Evolutionary conservation across 2,329 filamentous ascomycete species (phyloP).

Genomic region (Colletotrichum tropicicola): DNA sequence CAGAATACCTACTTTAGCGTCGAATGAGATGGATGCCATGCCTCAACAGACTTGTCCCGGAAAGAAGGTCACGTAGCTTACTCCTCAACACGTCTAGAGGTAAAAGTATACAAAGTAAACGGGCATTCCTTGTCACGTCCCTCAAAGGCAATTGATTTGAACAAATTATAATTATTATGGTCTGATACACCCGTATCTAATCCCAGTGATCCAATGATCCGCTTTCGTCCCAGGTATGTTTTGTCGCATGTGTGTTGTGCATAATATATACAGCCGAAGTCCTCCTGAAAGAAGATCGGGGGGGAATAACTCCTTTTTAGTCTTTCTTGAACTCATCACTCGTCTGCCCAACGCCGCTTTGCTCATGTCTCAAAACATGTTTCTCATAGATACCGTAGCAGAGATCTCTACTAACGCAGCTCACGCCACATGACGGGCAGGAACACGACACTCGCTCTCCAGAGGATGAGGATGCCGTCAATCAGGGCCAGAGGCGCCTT

Average conservation of each 20-base stretch:
- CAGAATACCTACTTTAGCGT: too few species aligned
- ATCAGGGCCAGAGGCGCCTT: slow-evolving; percentile 72
- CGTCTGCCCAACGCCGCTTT: slow-evolving; percentile 11
- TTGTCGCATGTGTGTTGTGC: neutral
- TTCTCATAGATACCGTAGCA: neutral
- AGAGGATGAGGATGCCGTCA: slow-evolving; percentile 76
- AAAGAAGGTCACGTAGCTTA: too few species aligned
- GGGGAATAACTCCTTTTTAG: neutral
- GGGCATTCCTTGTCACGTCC: too few species aligned
- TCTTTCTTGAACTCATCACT: slow-evolving; percentile 16
- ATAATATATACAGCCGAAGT: slow-evolving; percentile 15
- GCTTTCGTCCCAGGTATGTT: slow-evolving; percentile 8
- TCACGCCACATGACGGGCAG: slow-evolving; percentile 83
- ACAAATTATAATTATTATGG: slow-evolving; percentile 20
- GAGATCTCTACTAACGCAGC: slow-evolving; percentile 42
- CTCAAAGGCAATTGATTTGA: too few species aligned
- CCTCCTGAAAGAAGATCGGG: slow-evolving; percentile 9
- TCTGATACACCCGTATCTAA: slow-evolving; percentile 8
- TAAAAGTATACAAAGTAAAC: too few species aligned
- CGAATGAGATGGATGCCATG: too few species aligned
- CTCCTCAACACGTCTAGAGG: too few species aligned
- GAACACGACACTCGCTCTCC: slow-evolving; percentile 83
- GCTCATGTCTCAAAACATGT: slow-evolving; percentile 16
- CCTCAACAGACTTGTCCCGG: too few species aligned
- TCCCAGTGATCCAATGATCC: slow-evolving; percentile 23